phyloP scores from a whole-genome alignment of 768 basidiomycete genomes.

The Phaeotremella fagi region DNA sequence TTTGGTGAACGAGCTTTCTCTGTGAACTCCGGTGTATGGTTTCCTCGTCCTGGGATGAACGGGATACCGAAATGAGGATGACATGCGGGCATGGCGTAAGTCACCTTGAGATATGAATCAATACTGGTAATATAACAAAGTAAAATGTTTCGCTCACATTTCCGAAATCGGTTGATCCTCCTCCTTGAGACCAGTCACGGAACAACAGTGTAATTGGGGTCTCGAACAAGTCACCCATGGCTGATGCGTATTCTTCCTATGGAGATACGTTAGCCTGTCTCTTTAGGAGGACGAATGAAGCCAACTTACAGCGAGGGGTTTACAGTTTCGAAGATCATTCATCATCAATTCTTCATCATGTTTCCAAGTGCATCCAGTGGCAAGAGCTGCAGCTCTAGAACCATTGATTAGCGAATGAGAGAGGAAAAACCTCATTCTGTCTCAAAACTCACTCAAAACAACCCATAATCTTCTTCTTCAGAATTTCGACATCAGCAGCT shows the following conservation, averaged over 20 bases:
- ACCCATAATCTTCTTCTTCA: conserved; percentile 59
- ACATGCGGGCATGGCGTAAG: conserved; percentile 7
- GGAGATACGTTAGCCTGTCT: not conserved
- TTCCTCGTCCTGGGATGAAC: conserved; percentile 12
- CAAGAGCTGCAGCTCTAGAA: conserved; percentile 40
- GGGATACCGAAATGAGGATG: conserved; percentile 19
- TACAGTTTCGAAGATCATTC: conserved; percentile 55
- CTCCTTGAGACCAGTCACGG: not conserved
- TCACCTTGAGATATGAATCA: conserved; percentile 2
- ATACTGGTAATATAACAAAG: not conserved
- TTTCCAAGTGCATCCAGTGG: conserved; percentile 61
- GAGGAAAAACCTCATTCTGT: not conserved
- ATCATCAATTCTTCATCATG: conserved; percentile 49
- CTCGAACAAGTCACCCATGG: conserved; percentile 9
- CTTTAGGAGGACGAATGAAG: not conserved
- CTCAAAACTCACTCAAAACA: conserved; percentile 63
- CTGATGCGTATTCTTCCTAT: conserved; percentile 1
- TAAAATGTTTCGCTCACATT: conserved; percentile 6
- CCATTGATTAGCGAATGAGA: not conserved
- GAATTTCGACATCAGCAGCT: conserved; percentile 58
- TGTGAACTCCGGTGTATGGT: conserved; percentile 36
- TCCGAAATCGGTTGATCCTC: conserved; percentile 27
- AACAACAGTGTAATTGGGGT: conserved; percentile 8
- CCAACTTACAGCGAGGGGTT: conserved; percentile 10
- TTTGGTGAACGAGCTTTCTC: conserved; percentile 22